Base-by-base conservation (phyloP, 768 basidiomycete species). In the Hygrocybe coccinea region DNA sequence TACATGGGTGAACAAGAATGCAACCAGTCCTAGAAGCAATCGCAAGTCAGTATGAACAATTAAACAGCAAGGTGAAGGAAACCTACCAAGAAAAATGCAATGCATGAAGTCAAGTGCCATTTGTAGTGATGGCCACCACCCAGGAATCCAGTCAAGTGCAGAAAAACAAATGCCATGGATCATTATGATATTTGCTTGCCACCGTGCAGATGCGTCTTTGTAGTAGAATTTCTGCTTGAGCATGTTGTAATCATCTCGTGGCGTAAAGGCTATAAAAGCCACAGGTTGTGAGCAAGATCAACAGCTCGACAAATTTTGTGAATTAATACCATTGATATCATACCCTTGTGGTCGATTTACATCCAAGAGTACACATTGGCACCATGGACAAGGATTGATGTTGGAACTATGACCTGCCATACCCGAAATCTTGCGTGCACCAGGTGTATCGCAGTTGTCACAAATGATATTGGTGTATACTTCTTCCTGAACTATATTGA, bases 61-160 rank as follows among this genome's bases (percentile, higher is more conserved):
- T 8, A 29, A 29, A 29, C 8, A 29, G 39, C 50, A 12, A n/a
- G 19, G 9, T 21, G 7, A 36, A 25, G 46, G 36, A 19, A 38
- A 36, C 14, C 41, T 34, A 57, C 69, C 66, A 24, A 68, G 59
- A 54, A 65, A 69, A 5, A 70, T 50, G 38, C 63, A 62, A 50
- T 69, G 70, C 68, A 70, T 69, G 55, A 71, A 69, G 53, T 71
- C 68, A 2, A 70, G 59, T 1, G 60, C 58, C 0, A 63, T 64
- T 50, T 64, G 51, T 10, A 37, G 48, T 2, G 57, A 50, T 5
- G 70, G 71, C 3, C 56, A 52, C 70, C 70, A 72, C 15, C 63
- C 60, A 5, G 67, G 57, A 44, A 71, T 55, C 6, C 52, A 8
- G 41, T 71, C 65, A 15, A 71, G 51, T 5, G 57, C 50, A 10